phyloP scores from a whole-genome alignment of 192 early-diverging fungal species.

The Allomyces macrogynus region DNA sequence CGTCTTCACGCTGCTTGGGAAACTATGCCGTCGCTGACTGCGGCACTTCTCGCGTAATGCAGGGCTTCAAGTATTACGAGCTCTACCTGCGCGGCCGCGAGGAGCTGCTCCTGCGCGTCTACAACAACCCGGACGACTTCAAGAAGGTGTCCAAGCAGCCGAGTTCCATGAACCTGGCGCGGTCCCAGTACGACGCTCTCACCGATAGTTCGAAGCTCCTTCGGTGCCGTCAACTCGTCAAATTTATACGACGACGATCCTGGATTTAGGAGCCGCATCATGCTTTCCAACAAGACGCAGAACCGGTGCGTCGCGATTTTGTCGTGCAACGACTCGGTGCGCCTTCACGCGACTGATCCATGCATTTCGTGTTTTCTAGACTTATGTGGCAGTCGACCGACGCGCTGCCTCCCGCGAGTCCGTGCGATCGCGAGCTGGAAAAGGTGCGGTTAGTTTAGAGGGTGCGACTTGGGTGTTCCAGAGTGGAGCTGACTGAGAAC shows the following conservation, averaged over 20 bases:
- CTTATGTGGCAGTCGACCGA: neutral
- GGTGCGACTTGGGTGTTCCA: neutral
- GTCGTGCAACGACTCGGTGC: neutral
- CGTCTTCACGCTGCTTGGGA: neutral
- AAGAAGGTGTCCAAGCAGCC: constrained; percentile 5
- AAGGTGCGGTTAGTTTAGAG: too few relatives aligned
- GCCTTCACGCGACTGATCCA: too few relatives aligned
- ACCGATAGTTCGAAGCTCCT: too few relatives aligned
- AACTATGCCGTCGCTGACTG: neutral
- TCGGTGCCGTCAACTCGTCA: too few relatives aligned
- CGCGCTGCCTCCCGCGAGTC: constrained; percentile 2
- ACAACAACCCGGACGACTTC: constrained; percentile 12
- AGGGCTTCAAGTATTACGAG: constrained; percentile 49
- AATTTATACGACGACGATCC: too few relatives aligned
- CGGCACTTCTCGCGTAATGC: neutral
- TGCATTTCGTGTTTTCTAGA: neutral
- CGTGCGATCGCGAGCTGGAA: constrained; percentile 3
- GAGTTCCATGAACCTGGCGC: constrained; percentile 20
- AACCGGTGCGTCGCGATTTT: neutral
- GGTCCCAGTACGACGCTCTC: constrained; percentile 16
- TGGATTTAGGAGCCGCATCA: neutral
- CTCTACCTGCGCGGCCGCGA: constrained; percentile 44
- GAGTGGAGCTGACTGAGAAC: neutral
- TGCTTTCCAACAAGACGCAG: neutral
- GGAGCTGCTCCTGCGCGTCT: constrained; percentile 42